Conservation (phyloP, 257 asterid genomes). For the Dorcoceras hygrometricum region DNA sequence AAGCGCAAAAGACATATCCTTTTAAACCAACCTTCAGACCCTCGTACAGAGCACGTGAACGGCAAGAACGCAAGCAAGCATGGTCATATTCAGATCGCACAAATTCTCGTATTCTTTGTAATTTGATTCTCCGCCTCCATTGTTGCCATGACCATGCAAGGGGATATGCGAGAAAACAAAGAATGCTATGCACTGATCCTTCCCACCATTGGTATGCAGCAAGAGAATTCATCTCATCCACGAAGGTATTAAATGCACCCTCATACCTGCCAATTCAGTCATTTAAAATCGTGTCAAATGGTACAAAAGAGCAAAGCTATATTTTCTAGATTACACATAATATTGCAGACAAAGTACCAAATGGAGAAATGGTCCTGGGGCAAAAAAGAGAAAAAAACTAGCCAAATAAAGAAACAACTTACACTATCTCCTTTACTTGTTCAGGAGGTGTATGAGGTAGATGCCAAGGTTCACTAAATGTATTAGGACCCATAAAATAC, state of each 20-base stretch:
- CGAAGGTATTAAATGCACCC: constrained; percentile 86
- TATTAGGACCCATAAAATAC: constrained; percentile 91
- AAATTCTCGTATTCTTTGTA: constrained; percentile 88
- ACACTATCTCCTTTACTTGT: constrained; percentile 91
- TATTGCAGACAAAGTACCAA: neutral
- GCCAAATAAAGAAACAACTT: constrained; percentile 44
- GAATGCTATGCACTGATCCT: constrained; percentile 83
- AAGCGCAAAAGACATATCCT: neutral
- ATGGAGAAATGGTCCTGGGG: constrained; percentile 16
- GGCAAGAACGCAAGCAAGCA: constrained; percentile 98
- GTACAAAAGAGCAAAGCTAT: constrained; percentile 1
- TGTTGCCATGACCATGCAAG: constrained; percentile 99
- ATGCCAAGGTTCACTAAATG: constrained; percentile 97
- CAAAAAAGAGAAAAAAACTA: too few species aligned
- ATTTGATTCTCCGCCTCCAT: constrained; percentile 88
- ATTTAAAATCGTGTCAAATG: constrained; percentile 19
- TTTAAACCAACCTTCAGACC: constrained; percentile 78
- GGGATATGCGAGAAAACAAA: constrained; percentile 84
- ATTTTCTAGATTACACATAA: constrained; percentile 1
- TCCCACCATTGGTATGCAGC: constrained; percentile 99
- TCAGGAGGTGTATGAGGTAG: constrained; percentile 97
- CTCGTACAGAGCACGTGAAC: constrained; percentile 98
- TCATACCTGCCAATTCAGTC: constrained; percentile 58
- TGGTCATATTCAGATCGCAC: constrained; percentile 98
- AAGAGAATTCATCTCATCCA: constrained; percentile 89